phyloP scores from a whole-genome alignment of 306 rosid genomes.

The Medicago arabica region DNA sequence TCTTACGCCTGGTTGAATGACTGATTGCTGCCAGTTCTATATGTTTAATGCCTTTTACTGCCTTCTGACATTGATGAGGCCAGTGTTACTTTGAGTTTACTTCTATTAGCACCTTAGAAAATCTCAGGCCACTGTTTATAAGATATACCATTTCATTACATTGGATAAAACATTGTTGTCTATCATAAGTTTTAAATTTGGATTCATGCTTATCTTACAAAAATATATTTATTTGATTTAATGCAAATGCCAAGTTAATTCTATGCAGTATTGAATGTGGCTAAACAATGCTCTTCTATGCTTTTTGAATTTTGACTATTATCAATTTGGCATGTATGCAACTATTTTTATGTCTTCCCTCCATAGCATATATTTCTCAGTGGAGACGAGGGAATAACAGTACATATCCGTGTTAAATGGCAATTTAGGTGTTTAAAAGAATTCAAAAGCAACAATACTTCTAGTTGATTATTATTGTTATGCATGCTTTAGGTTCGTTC shows the following conservation, averaged over 20 bases:
- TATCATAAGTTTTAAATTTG: slow-evolving; percentile 22
- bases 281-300: slow-evolving; percentile 18
- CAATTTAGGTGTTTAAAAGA: slow-evolving; percentile 30
- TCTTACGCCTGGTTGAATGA: background rate
- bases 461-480: slow-evolving; percentile 23
- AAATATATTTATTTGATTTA: background rate
- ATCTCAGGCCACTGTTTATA: background rate
- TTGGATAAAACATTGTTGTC: slow-evolving; percentile 11
- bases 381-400: slow-evolving; percentile 5
- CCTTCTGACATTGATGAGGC: background rate
- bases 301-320: slow-evolving; percentile 9
- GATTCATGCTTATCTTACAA: slow-evolving; percentile 19
- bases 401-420: slow-evolving; percentile 34
- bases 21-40: slow-evolving; percentile 3
- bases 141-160: slow-evolving; percentile 6
- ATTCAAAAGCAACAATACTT: slow-evolving; percentile 25
- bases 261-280: slow-evolving; percentile 24
- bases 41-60: background rate
- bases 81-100: background rate
- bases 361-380: slow-evolving; percentile 14
- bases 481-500: slow-evolving; percentile 74
- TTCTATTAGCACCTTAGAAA: background rate
- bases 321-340: slow-evolving; percentile 27
- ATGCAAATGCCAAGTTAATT: slow-evolving; percentile 24
- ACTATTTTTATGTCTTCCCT: background rate